Percentiles rank a stretch among this genome's conserved stretches.
These are phyloP conservation scores for Zygosaccharomyces pseudobailii DNA, from an alignment of 1,139 yeast species.

Conservation along the genomic window DNA sequence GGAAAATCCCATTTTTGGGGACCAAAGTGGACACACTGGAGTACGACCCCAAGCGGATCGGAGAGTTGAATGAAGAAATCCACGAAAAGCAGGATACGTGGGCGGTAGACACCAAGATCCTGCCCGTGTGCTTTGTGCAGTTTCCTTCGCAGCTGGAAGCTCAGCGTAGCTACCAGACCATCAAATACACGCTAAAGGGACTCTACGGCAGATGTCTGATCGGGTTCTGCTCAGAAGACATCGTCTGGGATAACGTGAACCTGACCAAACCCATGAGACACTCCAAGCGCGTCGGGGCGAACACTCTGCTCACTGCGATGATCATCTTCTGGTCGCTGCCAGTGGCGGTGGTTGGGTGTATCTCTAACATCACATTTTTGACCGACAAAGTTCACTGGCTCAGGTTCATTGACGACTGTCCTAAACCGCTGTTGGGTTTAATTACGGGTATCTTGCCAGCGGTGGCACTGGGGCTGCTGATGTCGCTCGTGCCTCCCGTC, in stretches of 20 bases:
- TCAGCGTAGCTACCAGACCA: conserved; percentile 62
- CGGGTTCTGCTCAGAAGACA: conserved; percentile 59
- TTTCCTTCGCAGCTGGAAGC: conserved; percentile 68
- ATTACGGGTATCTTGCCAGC: conserved; percentile 78
- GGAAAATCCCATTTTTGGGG: conserved; percentile 37
- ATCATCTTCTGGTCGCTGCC: conserved; percentile 83
- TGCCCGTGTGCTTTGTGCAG: conserved; percentile 62
- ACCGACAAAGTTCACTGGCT: conserved; percentile 57
- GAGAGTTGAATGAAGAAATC: conserved; percentile 53
- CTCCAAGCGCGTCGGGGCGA: conserved; percentile 47
- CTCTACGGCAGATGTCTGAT: conserved; percentile 43
- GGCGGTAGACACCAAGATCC: conserved; percentile 34
- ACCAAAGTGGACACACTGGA: conserved; percentile 59
- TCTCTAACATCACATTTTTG: conserved; percentile 68
- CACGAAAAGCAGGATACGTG: conserved; percentile 44
- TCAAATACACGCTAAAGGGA: conserved; percentile 41
- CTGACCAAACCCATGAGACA: conserved; percentile 55
- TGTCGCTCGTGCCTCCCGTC: conserved; percentile 74
- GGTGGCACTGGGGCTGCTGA: conserved; percentile 57
- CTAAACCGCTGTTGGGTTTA: conserved; percentile 52
- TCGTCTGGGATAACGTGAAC: conserved; percentile 62
- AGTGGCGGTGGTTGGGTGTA: conserved; percentile 75
- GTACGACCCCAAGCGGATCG: conserved; percentile 51
- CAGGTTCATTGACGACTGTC: conserved; percentile 59
- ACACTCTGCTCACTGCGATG: conserved; percentile 49